These are phyloP conservation scores for Ligustrum vulgare DNA, from an alignment of 257 asterid species.

Conservation along the genomic window DNA sequence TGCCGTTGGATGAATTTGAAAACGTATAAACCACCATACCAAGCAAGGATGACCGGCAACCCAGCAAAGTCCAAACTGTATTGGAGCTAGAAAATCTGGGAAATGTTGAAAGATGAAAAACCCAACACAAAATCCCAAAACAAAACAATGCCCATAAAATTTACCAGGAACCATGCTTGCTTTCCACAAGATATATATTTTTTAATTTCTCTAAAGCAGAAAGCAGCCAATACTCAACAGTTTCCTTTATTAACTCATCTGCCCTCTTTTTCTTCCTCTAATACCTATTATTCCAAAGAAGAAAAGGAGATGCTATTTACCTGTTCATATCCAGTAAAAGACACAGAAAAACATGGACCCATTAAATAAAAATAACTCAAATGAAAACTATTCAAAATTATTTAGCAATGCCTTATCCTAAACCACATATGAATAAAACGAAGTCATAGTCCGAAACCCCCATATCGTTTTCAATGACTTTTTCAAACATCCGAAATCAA, in stretches of 20 bases:
- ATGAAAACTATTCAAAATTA: background rate
- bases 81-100: no score
- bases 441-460: background rate
- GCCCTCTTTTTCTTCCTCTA: slow-evolving; percentile 15
- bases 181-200: background rate
- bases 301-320: slow-evolving; percentile 13
- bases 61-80: no score
- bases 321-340: slow-evolving; percentile 30
- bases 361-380: slow-evolving; percentile 18
- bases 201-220: slow-evolving; percentile 12
- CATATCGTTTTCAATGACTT: slow-evolving; percentile 4
- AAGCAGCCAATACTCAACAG: background rate
- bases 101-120: no score
- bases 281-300: slow-evolving; percentile 11
- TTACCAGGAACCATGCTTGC: slow-evolving; percentile 10
- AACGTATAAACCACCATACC: no score
- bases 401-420: background rate
- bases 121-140: slow-evolving; percentile 29
- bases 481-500: no score
- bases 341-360: slow-evolving; percentile 27
- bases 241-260: slow-evolving; percentile 24
- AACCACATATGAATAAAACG: background rate
- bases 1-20: no score
- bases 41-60: no score
- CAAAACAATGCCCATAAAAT: slow-evolving; percentile 12